Base-by-base conservation (phyloP, 2,329 filamentous ascomycete genomes). In the Neofusicoccum parvum region DNA sequence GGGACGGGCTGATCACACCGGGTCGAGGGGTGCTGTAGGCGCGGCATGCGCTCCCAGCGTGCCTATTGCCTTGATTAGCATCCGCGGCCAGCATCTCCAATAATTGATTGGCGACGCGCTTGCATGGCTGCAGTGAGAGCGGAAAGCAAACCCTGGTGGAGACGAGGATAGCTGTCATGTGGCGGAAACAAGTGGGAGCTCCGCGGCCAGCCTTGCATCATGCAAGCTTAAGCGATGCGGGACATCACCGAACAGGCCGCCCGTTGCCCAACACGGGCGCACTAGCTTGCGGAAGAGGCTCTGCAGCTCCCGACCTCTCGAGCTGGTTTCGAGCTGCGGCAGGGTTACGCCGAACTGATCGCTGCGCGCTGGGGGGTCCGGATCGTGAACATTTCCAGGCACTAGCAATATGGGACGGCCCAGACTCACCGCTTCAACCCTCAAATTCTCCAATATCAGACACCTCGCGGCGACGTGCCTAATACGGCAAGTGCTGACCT, bases 191-290 rank as follows among this genome's bases (percentile, higher is more conserved):
- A 65, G 63, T 49, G 53, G 63, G 36, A 54, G 53, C 53, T 65
- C 48, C 62, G 41, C 48, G 41, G 49, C 39, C 63, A 48, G 41
- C 56, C 41, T 10, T 65, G 63, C 63, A 65, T 59, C 39, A 53
- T 53, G 63, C 51, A 46, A 17, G 63, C 63, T 48, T 65, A 58
- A 65, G 51, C 63, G 63, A 65, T 49, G 63, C 53, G 43, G 63
- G 45, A 41, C 53, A 58, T 37, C 34, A 58, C 53, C 43, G 56
- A 64, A 64, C 23, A 37, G 15, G 51, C 41, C 45, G 32, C 23
- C 51, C 46, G 43, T 58, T 39, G 53, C 53, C 45, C 53, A 65
- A 49, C 53, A 43, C 43, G 51, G 51, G 17, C 53, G 32, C 45
- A 43, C 53, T 54, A 59, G 45, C 20, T 17, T 41, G 37, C 62